Conservation (phyloP, 2,329 filamentous ascomycete genomes). For the Escovopsis sp. region DNA sequence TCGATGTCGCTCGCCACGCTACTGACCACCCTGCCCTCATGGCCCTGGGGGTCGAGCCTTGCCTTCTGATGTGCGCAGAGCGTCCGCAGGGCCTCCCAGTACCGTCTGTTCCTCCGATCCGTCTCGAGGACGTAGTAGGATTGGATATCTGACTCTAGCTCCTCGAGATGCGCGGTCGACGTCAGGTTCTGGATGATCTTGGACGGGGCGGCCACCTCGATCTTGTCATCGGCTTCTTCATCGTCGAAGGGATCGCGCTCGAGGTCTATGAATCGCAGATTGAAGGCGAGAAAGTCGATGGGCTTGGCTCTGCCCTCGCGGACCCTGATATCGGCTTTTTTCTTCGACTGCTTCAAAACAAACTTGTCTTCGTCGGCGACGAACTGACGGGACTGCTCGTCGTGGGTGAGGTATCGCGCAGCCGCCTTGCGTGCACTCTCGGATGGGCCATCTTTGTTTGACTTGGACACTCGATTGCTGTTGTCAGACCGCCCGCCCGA, state of each 20-base stretch:
- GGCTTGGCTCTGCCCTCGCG: slow-evolving; percentile 81
- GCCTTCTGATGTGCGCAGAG: slow-evolving; percentile 65
- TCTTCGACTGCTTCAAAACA: slow-evolving; percentile 91
- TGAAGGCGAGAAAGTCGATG: slow-evolving; percentile 88
- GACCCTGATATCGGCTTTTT: slow-evolving; percentile 90
- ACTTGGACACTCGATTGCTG: slow-evolving; percentile 41
- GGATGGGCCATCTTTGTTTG: slow-evolving; percentile 18
- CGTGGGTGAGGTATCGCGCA: slow-evolving; percentile 47
- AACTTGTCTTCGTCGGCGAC: slow-evolving; percentile 93
- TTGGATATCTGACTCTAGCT: slow-evolving; percentile 67
- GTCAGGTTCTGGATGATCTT: slow-evolving; percentile 62
- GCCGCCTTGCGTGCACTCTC: slow-evolving; percentile 13
- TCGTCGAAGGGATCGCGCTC: slow-evolving; percentile 79
- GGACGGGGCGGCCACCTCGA: slow-evolving; percentile 67
- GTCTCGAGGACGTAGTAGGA: slow-evolving; percentile 72
- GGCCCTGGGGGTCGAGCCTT: slow-evolving; percentile 43
- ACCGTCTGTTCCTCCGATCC: slow-evolving; percentile 63
- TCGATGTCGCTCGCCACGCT: slow-evolving; percentile 83
- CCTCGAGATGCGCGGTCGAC: slow-evolving; percentile 44
- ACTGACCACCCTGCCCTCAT: slow-evolving; percentile 59
- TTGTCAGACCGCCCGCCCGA: slow-evolving; percentile 40
- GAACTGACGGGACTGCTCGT: slow-evolving; percentile 67
- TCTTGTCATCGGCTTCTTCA: slow-evolving; percentile 53
- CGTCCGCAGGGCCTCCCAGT: slow-evolving; percentile 81
- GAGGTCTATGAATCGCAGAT: slow-evolving; percentile 72